Conservation (phyloP, 495 filamentous ascomycete species). For the Symbiotaphrina buchneri region DNA sequence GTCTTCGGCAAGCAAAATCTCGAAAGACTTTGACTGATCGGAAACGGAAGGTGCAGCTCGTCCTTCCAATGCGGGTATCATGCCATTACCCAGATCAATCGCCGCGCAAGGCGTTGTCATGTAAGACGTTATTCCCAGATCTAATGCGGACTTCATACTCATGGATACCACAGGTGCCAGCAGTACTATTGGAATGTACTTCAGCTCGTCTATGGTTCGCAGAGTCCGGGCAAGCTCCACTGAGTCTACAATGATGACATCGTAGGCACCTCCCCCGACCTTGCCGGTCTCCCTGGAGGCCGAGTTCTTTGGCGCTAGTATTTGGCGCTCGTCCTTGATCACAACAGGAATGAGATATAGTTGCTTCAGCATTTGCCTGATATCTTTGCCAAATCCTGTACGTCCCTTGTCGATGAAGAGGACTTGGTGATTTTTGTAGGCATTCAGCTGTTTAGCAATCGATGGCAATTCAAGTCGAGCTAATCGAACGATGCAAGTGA, state of each 20-base stretch:
- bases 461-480: constrained; percentile 61
- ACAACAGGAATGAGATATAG: constrained; percentile 68
- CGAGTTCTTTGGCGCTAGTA: too few species aligned
- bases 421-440: constrained; percentile 82
- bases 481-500: constrained; percentile 82
- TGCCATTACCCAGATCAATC: constrained; percentile 91
- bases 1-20: constrained; percentile 90
- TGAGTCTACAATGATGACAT: constrained; percentile 93
- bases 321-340: too few species aligned
- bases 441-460: constrained; percentile 64
- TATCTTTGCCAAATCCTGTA: constrained; percentile 43
- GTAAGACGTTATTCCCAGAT: constrained; percentile 91
- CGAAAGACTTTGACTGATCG: constrained; percentile 87
- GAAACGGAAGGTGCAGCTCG: constrained; percentile 77
- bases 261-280: constrained; percentile 46
- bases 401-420: constrained; percentile 94
- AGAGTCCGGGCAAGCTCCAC: constrained; percentile 72
- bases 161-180: constrained; percentile 81
- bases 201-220: constrained; percentile 79
- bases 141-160: constrained; percentile 81
- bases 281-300: constrained; percentile 31
- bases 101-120: constrained; percentile 95
- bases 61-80: constrained; percentile 94
- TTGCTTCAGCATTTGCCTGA: constrained; percentile 55
- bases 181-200: constrained; percentile 91